Evolutionary conservation across 305 asterid genomes (phyloP).

Genomic region (Withania somnifera): DNA sequence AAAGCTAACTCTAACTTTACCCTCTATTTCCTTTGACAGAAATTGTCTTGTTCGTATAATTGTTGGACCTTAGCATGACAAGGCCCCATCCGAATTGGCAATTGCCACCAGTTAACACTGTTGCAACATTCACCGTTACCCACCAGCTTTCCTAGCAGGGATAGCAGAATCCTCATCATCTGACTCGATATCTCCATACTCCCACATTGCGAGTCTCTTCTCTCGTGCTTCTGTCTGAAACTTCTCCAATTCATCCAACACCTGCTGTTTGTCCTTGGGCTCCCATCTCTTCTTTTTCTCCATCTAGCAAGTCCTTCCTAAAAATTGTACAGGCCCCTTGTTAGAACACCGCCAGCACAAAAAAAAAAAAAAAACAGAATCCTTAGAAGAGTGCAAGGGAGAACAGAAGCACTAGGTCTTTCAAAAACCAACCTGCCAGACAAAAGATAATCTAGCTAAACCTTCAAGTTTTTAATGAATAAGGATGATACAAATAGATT

Average conservation of each 20-base stretch:
- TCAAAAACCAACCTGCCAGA: neutral
- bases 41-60: neutral
- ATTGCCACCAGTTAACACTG: neutral
- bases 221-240: slow-evolving; percentile 63
- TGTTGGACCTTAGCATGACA: neutral
- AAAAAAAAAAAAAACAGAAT: neutral
- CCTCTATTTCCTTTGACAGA: neutral
- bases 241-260: slow-evolving; percentile 63
- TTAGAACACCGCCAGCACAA: neutral
- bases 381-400: neutral
- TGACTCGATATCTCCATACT: slow-evolving; percentile 85
- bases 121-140: slow-evolving; percentile 43
- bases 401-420: neutral
- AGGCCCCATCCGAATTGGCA: neutral
- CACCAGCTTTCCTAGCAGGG: slow-evolving; percentile 64
- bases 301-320: slow-evolving; percentile 94
- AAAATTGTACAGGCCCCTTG: neutral
- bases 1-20: neutral
- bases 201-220: slow-evolving; percentile 83
- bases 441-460: neutral
- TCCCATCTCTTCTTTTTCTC: slow-evolving; percentile 64
- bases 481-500: neutral
- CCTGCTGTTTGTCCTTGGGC: slow-evolving; percentile 33
- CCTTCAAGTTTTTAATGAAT: too few relatives aligned
- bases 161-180: slow-evolving; percentile 75